A percentile compares a stretch with the other conserved stretches of the same genome.
These are phyloP conservation scores for Exserohilum rostratum DNA, from an alignment of 2,329 filamentous ascomycete genomes.

Conservation along the genomic window DNA sequence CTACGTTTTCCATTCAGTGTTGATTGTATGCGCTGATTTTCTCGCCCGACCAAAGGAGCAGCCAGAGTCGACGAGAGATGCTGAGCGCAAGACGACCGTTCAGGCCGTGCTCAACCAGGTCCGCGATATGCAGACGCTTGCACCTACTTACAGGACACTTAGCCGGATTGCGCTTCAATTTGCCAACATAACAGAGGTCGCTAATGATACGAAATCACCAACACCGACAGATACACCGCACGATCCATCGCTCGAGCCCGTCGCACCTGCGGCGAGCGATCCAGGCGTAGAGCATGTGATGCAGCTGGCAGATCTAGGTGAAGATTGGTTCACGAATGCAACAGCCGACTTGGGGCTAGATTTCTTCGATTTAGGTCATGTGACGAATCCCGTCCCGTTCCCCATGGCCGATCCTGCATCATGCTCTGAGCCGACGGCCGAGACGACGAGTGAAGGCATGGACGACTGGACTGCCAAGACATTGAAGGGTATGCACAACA, in stretches of 20 bases:
- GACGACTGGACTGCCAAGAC: slow-evolving; percentile 32
- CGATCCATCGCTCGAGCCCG: slow-evolving; percentile 5
- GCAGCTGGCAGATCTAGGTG: slow-evolving; percentile 23
- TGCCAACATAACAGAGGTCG: slow-evolving; percentile 30
- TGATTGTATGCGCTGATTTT: slow-evolving; percentile 37
- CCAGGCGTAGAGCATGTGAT: slow-evolving; percentile 11
- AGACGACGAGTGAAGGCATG: slow-evolving; percentile 13
- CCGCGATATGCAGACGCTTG: slow-evolving; percentile 22
- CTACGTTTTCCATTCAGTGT: slow-evolving; percentile 33
- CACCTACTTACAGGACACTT: slow-evolving; percentile 30
- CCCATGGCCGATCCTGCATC: slow-evolving; percentile 3
- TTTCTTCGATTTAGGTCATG: slow-evolving; percentile 26
- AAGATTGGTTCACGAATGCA: slow-evolving; percentile 31
- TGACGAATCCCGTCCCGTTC: slow-evolving; percentile 3
- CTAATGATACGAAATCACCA: slow-evolving; percentile 13
- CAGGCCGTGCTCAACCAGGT: slow-evolving; percentile 24
- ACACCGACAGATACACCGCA: neutral
- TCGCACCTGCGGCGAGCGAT: slow-evolving; percentile 8
- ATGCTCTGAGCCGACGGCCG: slow-evolving; percentile 14
- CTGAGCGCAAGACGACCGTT: slow-evolving; percentile 29
- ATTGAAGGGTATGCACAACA: slow-evolving; percentile 23
- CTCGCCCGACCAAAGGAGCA: slow-evolving; percentile 30
- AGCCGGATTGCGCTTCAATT: slow-evolving; percentile 32
- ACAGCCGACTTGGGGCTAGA: slow-evolving; percentile 27
- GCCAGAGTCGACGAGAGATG: slow-evolving; percentile 24